Base-by-base conservation (phyloP, 2,329 filamentous ascomycete species). In the Paracoccidioides lutzii region DNA sequence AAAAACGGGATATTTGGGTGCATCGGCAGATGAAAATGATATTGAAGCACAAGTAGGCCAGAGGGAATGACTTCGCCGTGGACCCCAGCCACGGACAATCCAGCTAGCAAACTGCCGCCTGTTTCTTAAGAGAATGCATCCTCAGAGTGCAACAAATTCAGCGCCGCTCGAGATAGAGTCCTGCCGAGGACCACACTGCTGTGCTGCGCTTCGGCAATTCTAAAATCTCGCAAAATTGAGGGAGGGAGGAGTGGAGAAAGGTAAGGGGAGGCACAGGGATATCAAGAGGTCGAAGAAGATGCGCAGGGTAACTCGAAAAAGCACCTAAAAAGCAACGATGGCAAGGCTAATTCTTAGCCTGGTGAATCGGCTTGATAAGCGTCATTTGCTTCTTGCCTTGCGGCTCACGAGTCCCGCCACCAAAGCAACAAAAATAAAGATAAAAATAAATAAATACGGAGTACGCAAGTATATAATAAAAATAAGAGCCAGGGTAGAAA, bases 21-120 rank as follows among this genome's bases (percentile, higher is more conserved):
- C 38, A 38, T 52, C 49, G 49, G 49, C 38, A 52, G 49, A 42
- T 52, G 49, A 28, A 51, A 51, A 40, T 51, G 35, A 22, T 37
- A 35, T 30, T 30, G 48, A 37, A 52, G 49, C 22, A 41, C 37
- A 33, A 3, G 15, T 32, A 50, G 33, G 28, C 33, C 15, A 14
- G 46, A 33, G 22, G 22, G 37, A 38, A 38, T 14, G 37, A 41
- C 40, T 41, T 42, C 50, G 50, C 38, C 37, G 32, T 52, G 28
- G 15, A 9, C 28, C 22, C 50, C 38, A 42, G 28, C 28, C 50
- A 22, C 50, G 50, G 50, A 3, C 45, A 42, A n/a, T 41, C 4
- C 8, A 38, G n/a, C 32, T 15, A 50, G 46, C 46, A n/a, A 38
- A 38, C 50, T 40, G 5, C 49, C 10, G 14, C 37, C 33, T 32